Evolutionary conservation across 2,329 filamentous ascomycete species (phyloP), one percentile per base, ranked within the genome.

Genomic region (Sodiomyces alkalinus): DNA sequence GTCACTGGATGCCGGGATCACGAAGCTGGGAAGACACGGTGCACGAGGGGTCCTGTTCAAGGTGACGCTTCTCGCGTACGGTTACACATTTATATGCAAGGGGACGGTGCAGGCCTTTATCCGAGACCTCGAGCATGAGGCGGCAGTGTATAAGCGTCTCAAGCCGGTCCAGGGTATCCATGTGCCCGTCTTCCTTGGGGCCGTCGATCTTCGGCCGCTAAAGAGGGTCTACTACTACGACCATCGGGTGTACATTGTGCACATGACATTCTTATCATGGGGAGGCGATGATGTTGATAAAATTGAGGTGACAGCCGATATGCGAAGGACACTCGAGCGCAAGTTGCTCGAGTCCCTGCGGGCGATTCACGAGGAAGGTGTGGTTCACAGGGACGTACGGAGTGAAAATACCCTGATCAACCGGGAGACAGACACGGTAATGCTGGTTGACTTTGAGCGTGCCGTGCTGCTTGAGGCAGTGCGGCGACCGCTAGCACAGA

Each of bases 11-110:
- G 30, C 44, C 17, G 46, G 51, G 3, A 45, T 52, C 15, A 31
- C 33, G 2, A 37, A 27, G 7, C 31, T 58, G 0, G 33, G 39
- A 7, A 13, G 40, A n/a, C 31, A 40, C 17, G 51, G 57, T 5
- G 37, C 53, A 1, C 45, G 49, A 6, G 48, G 55, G 11, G 52
- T 48, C 4, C 39, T 61, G 5, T 62, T 64, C 36, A 41, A 47
- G 30, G 39, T 62, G 4, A 55, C 49, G 7, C 44, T 63, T 20
- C 37, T 51, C 15, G 41, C 33, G 3, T 49, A 60, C 34, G 48
- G 55, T 33, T 63, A 62, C 41, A 58, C 49, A 2, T 53, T 63
- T 25, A 41, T 55, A 16, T 41, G 47, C 27, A 64, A 64, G 38
- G 51, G 50, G 13, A 60, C 48, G 2, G 41, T 52, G 3, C 17